Evolutionary conservation across 352 stramenopile species (phyloP), one percentile per base, ranked within the genome.

Genomic region (Globisporangium heterothallicum): DNA sequence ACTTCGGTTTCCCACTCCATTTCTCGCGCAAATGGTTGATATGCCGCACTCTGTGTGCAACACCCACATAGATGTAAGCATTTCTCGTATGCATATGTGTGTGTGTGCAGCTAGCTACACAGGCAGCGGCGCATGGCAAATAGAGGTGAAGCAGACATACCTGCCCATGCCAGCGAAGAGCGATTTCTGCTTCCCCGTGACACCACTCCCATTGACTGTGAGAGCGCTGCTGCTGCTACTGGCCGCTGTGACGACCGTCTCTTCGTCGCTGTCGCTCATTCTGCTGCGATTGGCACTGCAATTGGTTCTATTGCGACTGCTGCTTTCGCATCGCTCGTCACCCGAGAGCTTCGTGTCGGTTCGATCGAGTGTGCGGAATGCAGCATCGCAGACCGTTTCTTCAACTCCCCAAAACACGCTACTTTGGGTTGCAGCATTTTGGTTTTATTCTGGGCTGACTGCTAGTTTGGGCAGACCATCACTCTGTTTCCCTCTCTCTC

Each of bases 1-100:
- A 56, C 8, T 57, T 62, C 7, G 55, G 48, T 34, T 56, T 56
- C 3, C 40, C 47, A 41, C 59, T 72, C 72, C 70, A 83, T 27
- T 83, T 83, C 26, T 78, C 71, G 5, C 71, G 66, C 2, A 81
- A 45, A 29, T 78, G 68, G 47, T 81, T 73, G 47, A 78, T 81
- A 26, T 81, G 64, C 36, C 72, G 72, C 44, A 80, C 70, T 36
- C 70, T 77, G 16, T n/a, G 42, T 14, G 38, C 4, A 41, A 19
- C 6, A n/a, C 18, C 9, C 6, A 24, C 29, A 16, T 4, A 56
- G n/a, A n/a, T n/a, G n/a, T n/a, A n/a, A n/a, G n/a, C n/a, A n/a
- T n/a, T n/a, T n/a, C n/a, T n/a, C n/a, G n/a, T n/a, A n/a, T n/a
- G n/a, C n/a, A n/a, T n/a, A n/a, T n/a, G n/a, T n/a, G n/a, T n/a